Percentiles rank a stretch among this genome's conserved stretches.
Evolutionary conservation across 73 alveolate species (phyloP).

Genomic region (Paramecium octaurelia): DNA sequence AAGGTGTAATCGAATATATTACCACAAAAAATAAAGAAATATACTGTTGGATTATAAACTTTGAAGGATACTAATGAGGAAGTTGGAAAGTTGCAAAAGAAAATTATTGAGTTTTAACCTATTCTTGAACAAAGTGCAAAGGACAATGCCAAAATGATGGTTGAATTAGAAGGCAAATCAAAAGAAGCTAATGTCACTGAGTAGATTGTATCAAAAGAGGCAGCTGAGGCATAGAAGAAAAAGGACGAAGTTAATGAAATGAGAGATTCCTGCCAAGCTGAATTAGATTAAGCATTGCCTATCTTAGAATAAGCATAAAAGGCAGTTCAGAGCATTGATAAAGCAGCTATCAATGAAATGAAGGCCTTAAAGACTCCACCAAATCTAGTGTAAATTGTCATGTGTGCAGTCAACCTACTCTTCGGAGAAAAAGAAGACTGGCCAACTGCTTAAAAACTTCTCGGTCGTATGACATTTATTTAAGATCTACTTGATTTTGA

Average conservation of each 20-base stretch:
- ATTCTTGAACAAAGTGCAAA: constrained; percentile 89
- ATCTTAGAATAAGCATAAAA: constrained; percentile 94
- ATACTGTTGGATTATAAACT: constrained; percentile 93
- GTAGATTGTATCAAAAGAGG: constrained; percentile 91
- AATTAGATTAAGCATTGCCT: constrained; percentile 97
- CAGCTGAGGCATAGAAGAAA: constrained; percentile 84
- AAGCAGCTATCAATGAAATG: constrained; percentile 97
- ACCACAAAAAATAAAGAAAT: constrained; percentile 92
- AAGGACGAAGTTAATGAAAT: constrained; percentile 79
- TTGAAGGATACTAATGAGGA: constrained; percentile 96
- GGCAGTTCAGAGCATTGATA: constrained; percentile 96
- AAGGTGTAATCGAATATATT: constrained; percentile 87
- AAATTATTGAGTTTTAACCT: constrained; percentile 85
- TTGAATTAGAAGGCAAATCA: constrained; percentile 90
- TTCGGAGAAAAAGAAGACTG: constrained; percentile 86
- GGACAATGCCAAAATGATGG: constrained; percentile 91
- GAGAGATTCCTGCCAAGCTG: constrained; percentile 94
- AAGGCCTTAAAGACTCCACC: constrained; percentile 98
- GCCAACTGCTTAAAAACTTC: constrained; percentile 85
- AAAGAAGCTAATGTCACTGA: constrained; percentile 91
- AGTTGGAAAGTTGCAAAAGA: constrained; percentile 95
- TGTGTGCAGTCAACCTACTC: constrained; percentile 92
- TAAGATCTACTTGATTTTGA: constrained; percentile 76
- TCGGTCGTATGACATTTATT: constrained; percentile 84
- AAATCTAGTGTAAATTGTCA: constrained; percentile 89